Base-by-base conservation (phyloP, 768 basidiomycete species). In the Tricholoma sp. region DNA sequence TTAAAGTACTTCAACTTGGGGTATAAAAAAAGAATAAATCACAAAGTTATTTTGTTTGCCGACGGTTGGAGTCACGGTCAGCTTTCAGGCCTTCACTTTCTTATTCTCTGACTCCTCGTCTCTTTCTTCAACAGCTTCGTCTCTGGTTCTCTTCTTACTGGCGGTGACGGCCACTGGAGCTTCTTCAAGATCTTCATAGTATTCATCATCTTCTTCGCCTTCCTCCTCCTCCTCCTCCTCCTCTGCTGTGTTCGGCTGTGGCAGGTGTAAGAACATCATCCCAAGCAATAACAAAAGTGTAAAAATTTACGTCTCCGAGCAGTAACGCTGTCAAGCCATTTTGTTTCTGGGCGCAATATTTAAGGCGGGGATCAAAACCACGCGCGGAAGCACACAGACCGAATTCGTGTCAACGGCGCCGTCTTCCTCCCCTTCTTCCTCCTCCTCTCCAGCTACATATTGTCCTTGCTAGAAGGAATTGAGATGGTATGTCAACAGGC, bases 71-170 rank as follows among this genome's bases (percentile, higher is more conserved):
- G 29, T 49, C 17, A n/a, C 18, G 9, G 31, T 45, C 48, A 54
- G 18, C 8, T 50, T 57, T 69, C 66, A 77, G 13, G 76, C 72
- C 58, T 74, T 77, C 56, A 69, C 67, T 62, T 76, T 76, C 70
- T 78, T 76, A 36, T 65, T 59, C 52, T 69, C 73, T 41, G 72
- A 67, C 56, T 70, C 70, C 49, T 61, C 63, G 33, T 63, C 67
- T 29, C 59, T 66, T 39, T 66, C 70, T 12, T 65, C 63, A 18
- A 42, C 63, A 17, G 70, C 63, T 31, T 76, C 70, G 15, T 72
- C 68, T 53, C 70, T 67, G 8, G 61, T 61, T 55, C 75, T 71
- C 62, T 77, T 77, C 65, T 74, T 48, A 34, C 52, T 69, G 24
- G 62, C 32, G 24, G 62, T 58, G 37, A 61, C 50, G 24, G 61